Base-by-base conservation (phyloP, 345 rosid genomes). In the Populus davidiana region DNA sequence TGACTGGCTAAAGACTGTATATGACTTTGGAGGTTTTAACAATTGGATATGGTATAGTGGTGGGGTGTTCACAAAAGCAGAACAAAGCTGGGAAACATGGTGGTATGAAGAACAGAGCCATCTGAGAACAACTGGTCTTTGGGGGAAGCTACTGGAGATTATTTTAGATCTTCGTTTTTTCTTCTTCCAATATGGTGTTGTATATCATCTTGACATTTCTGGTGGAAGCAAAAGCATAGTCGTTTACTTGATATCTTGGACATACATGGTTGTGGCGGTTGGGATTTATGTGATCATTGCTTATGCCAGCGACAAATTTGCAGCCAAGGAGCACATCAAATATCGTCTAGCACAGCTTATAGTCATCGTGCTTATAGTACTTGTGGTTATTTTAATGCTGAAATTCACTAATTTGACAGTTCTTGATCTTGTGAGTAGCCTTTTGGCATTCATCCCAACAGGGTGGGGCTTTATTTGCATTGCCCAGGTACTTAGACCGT, bases 41-140 rank as follows among this genome's bases (percentile, higher is more conserved):
- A 87, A 81, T 78, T 94, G 98, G 98, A 84, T 92, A 70, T 91
- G 97, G 97, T 82, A 71, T 75, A 83, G 73, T 39, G 93, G 85
- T 69, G 92, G 94, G 75, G 80, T 90, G 77, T 83, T 91, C 54
- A 43, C 91, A 35, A 88, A 81, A 77, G 90, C 97, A 1, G 95
- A 91, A 38, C 86, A 90, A 76, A 92, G 96, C 85, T 94, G 98
- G 98, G 98, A 94, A 85, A 85, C 85, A 66, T 94, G 98, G 98
- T 94, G 97, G 97, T 86, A 90, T 0, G 98, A 92, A 81, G 98
- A 94, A 75, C 98, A 94, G 43, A 88, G 87, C 78, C 97, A 94
- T 83, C 85, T 94, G 80, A 89, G 91, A 78, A 88, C 87, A 27
- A 91, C 98, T 0, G 97, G 95, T 33, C 62, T 61, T 25, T 73